Conservation (phyloP, 2,329 filamentous ascomycete genomes). For the Calonectria pseudoreteaudii region DNA sequence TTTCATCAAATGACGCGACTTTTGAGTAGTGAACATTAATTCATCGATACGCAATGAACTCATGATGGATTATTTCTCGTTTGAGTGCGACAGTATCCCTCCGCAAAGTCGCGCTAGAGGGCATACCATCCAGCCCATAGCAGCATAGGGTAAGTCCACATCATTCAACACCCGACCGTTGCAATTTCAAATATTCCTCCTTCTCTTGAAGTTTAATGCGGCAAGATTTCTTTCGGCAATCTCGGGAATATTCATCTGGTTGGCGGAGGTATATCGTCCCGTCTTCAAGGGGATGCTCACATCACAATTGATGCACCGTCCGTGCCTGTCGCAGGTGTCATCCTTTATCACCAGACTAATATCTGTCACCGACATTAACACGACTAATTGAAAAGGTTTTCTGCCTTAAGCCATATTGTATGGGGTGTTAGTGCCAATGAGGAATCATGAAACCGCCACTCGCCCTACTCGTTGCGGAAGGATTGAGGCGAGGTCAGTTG, state of each 20-base stretch:
- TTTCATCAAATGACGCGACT: background rate
- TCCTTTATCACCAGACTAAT: background rate
- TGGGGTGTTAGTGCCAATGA: background rate
- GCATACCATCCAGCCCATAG: background rate
- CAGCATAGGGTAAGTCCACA: background rate
- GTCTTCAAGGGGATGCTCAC: background rate
- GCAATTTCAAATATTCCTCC: background rate
- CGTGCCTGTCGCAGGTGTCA: background rate
- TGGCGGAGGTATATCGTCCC: background rate
- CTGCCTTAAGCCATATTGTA: background rate
- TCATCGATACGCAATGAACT: background rate
- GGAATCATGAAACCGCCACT: background rate
- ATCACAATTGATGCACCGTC: background rate
- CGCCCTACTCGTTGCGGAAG: background rate
- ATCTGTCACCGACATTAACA: background rate
- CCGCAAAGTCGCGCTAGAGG: background rate
- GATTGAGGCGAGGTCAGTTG: background rate
- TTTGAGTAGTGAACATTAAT: background rate
- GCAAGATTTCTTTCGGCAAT: background rate
- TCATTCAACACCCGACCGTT: background rate
- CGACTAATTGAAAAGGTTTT: background rate
- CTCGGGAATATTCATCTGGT: background rate
- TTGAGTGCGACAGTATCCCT: background rate
- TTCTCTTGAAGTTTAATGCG: background rate
- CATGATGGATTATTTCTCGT: background rate